Evolutionary conservation across 257 asterid species (phyloP), one percentile per base, ranked within the genome.

Genomic region (Nicotiana sylvestris): DNA sequence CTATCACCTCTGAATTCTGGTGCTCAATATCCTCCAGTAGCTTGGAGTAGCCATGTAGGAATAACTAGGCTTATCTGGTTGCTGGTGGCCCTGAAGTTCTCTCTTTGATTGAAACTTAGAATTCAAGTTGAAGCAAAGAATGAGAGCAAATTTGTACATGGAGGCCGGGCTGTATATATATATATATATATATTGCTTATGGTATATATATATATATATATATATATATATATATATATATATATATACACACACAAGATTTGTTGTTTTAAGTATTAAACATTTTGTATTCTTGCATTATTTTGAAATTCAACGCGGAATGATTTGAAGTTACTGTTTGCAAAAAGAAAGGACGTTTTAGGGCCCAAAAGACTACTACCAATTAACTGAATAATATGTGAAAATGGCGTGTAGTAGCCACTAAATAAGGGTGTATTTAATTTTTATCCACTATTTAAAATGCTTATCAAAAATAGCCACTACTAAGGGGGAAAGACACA

Each of bases 61-160:
- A 46, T 43, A 72, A 1, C 37, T 72, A n/a, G 21, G 35, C 12
- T 72, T 12, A 72, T 72, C 25, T 72, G 79, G 79, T 25, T 72
- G 79, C 39, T 72, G 25, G 49, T 72, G 79, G 79, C 61, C 0
- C 33, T 72, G 37, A 46, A 72, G 21, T 72, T 46, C 1, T 72
- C 21, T 46, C 25, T 72, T 46, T 72, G 61, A 72, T 21, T 2
- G 5, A 69, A 69, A 37, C 78, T 39, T 70, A n/a, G 6, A n/a
- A 55, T 70, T 70, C 78, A 39, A 70, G 55, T 21, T 21, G 78
- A 72, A 72, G 46, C 60, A 72, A 72, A 43, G 78, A 58, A 43
- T n/a, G 78, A 72, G 1, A 72, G 35, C 21, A 70, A 70, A 33
- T 60, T 72, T 72, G 79, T 72, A 46, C 1, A 72, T 72, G 79